Evolutionary conservation across 2,329 filamentous ascomycete genomes (phyloP).

Genomic region (Tolypocladium guangdongense): DNA sequence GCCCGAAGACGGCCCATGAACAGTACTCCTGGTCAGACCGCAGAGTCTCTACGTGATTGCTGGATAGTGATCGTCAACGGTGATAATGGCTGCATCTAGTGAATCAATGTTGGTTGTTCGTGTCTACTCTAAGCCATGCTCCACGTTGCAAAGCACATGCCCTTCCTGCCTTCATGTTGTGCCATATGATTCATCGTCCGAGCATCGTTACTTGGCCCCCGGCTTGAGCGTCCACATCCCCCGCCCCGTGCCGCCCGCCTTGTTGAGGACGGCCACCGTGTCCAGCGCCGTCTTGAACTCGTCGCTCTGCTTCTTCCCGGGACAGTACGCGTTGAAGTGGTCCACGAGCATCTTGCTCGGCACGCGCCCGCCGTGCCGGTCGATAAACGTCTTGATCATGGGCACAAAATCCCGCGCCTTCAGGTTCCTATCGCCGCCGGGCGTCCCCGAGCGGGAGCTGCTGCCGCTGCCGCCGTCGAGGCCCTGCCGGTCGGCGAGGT

Average conservation of each 20-base stretch:
- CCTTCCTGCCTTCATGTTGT: no score
- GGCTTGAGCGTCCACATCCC: constrained; percentile 42
- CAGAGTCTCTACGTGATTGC: constrained; percentile 2
- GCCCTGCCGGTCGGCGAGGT: constrained; percentile 47
- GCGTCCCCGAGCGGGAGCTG: constrained; percentile 35
- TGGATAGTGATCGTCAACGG: neutral
- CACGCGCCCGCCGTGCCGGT: constrained; percentile 64
- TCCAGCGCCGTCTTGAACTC: constrained; percentile 78
- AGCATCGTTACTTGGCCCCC: constrained; percentile 11
- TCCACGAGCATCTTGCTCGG: constrained; percentile 80
- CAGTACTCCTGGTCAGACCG: constrained; percentile 21
- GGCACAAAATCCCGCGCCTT: constrained; percentile 52
- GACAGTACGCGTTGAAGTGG: constrained; percentile 75
- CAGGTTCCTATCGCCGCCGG: constrained; percentile 27
- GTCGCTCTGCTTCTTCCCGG: constrained; percentile 50
- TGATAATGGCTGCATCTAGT: neutral
- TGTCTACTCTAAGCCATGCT: neutral
- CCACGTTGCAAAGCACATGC: neutral
- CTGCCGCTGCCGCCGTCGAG: constrained; percentile 29
- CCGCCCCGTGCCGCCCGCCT: constrained; percentile 39
- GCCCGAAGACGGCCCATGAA: constrained; percentile 32
- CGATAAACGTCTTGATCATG: constrained; percentile 71
- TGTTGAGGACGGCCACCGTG: constrained; percentile 61
- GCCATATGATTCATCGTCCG: neutral
- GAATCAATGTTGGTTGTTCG: neutral